Base-by-base conservation (phyloP, 2,329 filamentous ascomycete species). In the Leptographium radiaticola region DNA sequence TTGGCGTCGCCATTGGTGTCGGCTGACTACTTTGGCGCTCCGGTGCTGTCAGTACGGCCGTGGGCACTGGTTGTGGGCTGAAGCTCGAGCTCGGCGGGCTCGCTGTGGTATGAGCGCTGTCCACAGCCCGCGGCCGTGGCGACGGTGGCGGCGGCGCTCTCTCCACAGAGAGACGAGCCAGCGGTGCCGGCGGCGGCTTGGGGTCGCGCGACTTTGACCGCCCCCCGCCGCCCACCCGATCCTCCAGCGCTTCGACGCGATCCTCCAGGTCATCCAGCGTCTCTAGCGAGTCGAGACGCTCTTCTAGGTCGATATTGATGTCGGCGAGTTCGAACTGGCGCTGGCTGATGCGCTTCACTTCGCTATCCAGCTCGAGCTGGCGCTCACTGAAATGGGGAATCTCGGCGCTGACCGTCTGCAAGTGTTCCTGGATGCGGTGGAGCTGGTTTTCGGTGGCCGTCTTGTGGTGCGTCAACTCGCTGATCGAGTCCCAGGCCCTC, bases 401-500 rank as follows among this genome's bases (percentile, higher is more conserved):
- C 56, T 70, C 67, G 46, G 64, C 66, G 57, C 70, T 67, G 40
- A 74, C 66, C 43, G 60, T 62, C 38, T 66, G 64, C 33, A 77
- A 61, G 40, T 69, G 70, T 50, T 70, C 69, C 42, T 68, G 68
- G 48, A 75, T 67, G 18, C 66, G 63, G 43, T 67, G 62, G 49
- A 71, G 61, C 18, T 65, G 67, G 43, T 68, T 65, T 45, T 75
- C 67, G 51, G 63, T 64, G 57, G 63, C 65, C 53, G 59, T 64
- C 60, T 62, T 69, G 62, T 61, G 65, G 42, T 63, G 66, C 54
- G 73, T 70, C 33, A 76, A 61, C 55, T 74, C 70, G 44, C 71
- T 67, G 18, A 78, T 71, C 3, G 73, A 71, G 53, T 73, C 68
- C 76, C 78, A 81, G 36, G 76, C 71, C 16, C 75, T 72, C 56